phyloP scores from a whole-genome alignment of 345 rosid genomes.

The Eucalyptus sp. region DNA sequence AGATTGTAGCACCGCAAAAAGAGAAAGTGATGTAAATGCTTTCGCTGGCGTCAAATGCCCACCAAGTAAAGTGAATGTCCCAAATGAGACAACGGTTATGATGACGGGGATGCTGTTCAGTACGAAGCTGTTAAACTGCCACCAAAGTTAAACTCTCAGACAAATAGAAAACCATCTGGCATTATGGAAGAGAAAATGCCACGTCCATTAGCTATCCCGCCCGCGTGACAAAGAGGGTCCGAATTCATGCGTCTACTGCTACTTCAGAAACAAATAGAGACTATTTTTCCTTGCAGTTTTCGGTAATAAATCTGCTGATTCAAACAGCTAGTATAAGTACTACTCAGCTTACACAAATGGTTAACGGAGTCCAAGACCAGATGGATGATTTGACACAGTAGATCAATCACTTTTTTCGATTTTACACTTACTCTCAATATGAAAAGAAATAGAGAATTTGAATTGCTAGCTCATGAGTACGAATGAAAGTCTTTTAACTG shows the following conservation, averaged over 20 bases:
- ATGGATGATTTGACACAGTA: neutral
- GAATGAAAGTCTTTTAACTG: neutral
- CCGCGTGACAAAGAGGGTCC: neutral
- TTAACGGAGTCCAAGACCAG: neutral
- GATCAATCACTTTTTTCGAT: neutral
- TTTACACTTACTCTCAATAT: neutral
- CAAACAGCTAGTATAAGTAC: neutral
- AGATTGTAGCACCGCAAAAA: slow-evolving; percentile 63
- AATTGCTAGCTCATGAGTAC: neutral
- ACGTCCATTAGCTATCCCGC: neutral
- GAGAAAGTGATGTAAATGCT: slow-evolving; percentile 93
- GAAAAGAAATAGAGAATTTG: neutral
- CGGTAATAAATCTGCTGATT: neutral
- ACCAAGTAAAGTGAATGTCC: slow-evolving; percentile 78
- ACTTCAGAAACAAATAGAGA: neutral
- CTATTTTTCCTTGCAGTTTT: neutral
- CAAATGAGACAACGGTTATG: slow-evolving; percentile 80
- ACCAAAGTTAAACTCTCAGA: neutral
- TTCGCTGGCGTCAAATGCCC: slow-evolving; percentile 90
- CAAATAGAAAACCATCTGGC: neutral
- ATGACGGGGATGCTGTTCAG: slow-evolving; percentile 83
- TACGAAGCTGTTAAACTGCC: slow-evolving; percentile 80
- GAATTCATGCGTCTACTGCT: neutral
- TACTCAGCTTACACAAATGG: neutral
- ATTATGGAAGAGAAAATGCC: neutral